Evolutionary conservation across 768 basidiomycete species (phyloP).

Genomic region (Leccinum imitatum): DNA sequence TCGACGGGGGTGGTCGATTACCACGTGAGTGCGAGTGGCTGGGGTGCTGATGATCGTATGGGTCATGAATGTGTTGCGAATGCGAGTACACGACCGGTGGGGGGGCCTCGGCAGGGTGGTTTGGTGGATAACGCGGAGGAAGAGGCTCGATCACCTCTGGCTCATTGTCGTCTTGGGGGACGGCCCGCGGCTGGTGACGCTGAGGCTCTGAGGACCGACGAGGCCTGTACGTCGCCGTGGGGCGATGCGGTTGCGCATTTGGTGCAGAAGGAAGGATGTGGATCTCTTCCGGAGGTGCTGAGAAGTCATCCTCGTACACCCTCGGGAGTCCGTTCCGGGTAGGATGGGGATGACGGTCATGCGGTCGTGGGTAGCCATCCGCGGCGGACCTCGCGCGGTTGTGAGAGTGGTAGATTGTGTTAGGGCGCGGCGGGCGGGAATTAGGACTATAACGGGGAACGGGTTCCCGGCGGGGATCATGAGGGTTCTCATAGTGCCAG

Average conservation of each 20-base stretch:
- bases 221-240: conserved; percentile 30
- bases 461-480: conserved; percentile 13
- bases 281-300: conserved; percentile 56
- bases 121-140: conserved; percentile 30
- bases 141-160: conserved; percentile 37
- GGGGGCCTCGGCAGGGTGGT: conserved; percentile 18
- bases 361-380: conserved; percentile 30
- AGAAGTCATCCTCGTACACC: conserved; percentile 22
- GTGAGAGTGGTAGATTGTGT: conserved; percentile 34
- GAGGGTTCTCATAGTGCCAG: conserved; percentile 31
- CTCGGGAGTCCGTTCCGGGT: conserved; percentile 22
- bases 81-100: conserved; percentile 37
- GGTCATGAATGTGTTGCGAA: conserved; percentile 40
- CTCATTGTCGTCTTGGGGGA: conserved; percentile 19
- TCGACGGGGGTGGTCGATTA: conserved; percentile 49
- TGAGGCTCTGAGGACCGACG: conserved; percentile 31
- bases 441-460: conserved; percentile 24
- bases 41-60: conserved; percentile 32
- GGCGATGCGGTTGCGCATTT: conserved; percentile 35
- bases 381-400: conserved; percentile 40
- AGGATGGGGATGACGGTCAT: conserved; percentile 19
- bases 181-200: conserved; percentile 23
- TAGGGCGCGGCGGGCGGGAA: conserved; percentile 27
- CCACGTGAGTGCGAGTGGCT: conserved; percentile 39
- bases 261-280: conserved; percentile 55